Conservation (phyloP, 306 rosid species). For the Prunus salicina region DNA sequence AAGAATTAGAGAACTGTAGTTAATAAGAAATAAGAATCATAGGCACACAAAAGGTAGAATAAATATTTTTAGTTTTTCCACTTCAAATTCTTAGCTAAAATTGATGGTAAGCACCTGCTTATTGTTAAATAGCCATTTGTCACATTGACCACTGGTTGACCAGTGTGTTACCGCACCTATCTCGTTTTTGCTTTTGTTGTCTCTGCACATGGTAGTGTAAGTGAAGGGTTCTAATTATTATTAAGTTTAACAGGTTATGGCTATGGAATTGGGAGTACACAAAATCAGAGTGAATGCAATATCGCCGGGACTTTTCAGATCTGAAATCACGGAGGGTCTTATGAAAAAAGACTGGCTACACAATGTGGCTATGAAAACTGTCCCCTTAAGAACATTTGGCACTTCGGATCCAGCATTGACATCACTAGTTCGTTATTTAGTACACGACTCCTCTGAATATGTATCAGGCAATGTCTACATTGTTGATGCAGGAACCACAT, state of each 20-base stretch:
- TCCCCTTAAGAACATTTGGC: slow-evolving; percentile 52
- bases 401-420: slow-evolving; percentile 77
- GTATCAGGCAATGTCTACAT: slow-evolving; percentile 64
- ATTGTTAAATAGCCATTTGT: too few species aligned
- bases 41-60: too few species aligned
- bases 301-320: slow-evolving; percentile 75
- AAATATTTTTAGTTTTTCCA: too few species aligned
- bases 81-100: too few species aligned
- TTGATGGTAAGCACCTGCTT: too few species aligned
- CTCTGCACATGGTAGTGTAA: neutral
- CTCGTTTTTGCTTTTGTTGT: neutral
- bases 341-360: slow-evolving; percentile 66
- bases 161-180: neutral
- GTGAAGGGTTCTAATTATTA: neutral
- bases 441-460: slow-evolving; percentile 74
- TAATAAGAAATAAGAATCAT: too few species aligned
- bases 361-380: slow-evolving; percentile 49
- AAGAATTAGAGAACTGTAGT: too few species aligned
- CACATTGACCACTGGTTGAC: neutral
- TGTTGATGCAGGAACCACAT: slow-evolving; percentile 62
- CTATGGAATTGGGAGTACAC: slow-evolving; percentile 64
- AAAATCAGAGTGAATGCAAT: slow-evolving; percentile 79
- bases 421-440: slow-evolving; percentile 58
- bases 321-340: slow-evolving; percentile 66
- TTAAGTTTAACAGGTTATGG: slow-evolving; percentile 60